Evolutionary conservation across 768 basidiomycete genomes (phyloP), one percentile per base, ranked within the genome.

Genomic region (Gelatoporia subvermispora): DNA sequence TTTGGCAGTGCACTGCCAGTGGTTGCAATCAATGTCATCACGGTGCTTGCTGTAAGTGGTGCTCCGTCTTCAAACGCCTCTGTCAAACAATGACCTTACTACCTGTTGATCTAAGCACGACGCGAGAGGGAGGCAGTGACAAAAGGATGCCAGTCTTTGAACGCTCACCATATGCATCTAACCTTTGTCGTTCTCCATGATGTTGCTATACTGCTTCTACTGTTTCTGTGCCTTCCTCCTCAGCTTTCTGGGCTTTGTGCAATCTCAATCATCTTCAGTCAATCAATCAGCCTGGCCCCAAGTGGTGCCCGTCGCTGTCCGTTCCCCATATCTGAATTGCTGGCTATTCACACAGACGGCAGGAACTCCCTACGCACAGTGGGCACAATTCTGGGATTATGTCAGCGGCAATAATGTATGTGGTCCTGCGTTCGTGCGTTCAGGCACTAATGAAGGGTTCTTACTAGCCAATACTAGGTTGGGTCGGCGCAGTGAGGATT

Each of bases 281-380:
- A 13, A 13, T 23, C 47, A 51, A 23, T 24, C 57, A 0, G 41
- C 58, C 52, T 53, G 53, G 25, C 62, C 63, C 7, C 38, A 54
- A 9, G 49, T 52, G 28, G 37, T 61, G 35, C 63, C 63, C 22
- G 50, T 65, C n/a, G 53, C 57, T 13, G 54, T 63, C 16, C 56
- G 61, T 16, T 60, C 61, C 7, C 61, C 63, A 17, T 61, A 60
- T 41, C 41, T 63, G 21, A 60, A 46, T n/a, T 48, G 43, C 36
- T 65, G 63, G 63, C 35, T 47, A 10, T 13, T 16, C 7, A 31
- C 46, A 9, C 46, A 43, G 1, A 53, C 47, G 3, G 48, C 39
- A 9, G 38, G 43, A 2, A 10, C 13, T 2, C 40, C 56, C 2
- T 44, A 51, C 1, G 28, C 47, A 23, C 17, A 36, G 18, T 62